phyloP scores from a whole-genome alignment of 345 rosid species.

The Trapa bicornis region DNA sequence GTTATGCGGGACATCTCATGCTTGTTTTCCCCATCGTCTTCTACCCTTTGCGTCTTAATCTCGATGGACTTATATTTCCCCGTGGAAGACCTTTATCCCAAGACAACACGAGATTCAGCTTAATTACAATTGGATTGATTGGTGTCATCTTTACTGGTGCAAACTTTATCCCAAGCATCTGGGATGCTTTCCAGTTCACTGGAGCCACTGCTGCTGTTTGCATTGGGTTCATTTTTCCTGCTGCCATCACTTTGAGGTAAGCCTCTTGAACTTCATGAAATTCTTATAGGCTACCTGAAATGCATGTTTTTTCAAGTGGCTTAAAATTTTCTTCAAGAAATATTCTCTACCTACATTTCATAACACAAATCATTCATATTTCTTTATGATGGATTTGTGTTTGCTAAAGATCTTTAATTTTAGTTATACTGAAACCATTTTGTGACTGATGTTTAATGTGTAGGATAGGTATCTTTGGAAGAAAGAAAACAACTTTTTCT shows the following conservation, averaged over 20 bases:
- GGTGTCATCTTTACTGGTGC: conserved; percentile 60
- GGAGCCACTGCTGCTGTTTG: conserved; percentile 94
- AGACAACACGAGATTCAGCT: conserved; percentile 56
- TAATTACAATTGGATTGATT: conserved; percentile 50
- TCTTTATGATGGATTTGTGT: background rate
- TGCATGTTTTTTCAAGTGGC: background rate
- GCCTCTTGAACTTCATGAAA: conserved; percentile 1
- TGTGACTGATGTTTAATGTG: too few relatives aligned
- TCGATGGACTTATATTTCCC: conserved; percentile 84
- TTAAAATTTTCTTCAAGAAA: background rate
- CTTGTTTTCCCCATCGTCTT: conserved; percentile 87
- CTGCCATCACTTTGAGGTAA: conserved; percentile 71
- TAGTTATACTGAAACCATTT: too few relatives aligned
- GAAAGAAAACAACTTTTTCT: background rate
- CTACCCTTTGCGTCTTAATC: conserved; percentile 62
- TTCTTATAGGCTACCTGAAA: background rate
- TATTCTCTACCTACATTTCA: background rate
- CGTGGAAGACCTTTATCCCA: conserved; percentile 39
- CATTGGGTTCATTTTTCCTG: conserved; percentile 89
- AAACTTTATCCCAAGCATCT: conserved; percentile 87
- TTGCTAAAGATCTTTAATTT: background rate
- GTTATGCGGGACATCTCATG: conserved; percentile 84
- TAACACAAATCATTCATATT: background rate
- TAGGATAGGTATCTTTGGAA: background rate
- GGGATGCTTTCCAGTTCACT: conserved; percentile 95